Evolutionary conservation across 1,139 yeast species (phyloP).

Genomic region (Pichia sp.): DNA sequence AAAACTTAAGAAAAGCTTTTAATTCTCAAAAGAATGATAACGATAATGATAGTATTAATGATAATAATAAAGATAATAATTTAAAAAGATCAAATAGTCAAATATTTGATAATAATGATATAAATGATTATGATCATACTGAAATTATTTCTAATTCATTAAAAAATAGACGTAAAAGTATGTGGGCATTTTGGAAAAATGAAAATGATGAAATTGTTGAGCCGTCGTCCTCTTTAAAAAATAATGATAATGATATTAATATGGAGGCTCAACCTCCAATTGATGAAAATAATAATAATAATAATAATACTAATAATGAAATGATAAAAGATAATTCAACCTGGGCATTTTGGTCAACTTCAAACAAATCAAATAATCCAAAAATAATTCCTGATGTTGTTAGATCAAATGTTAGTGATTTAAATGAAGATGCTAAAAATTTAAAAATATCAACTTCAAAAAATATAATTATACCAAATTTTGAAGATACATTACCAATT

Average conservation of each 20-base stretch:
- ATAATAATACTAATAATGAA: not conserved
- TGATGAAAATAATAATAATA: slow-evolving; percentile 1
- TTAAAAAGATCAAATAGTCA: slow-evolving; percentile 5
- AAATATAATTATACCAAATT: slow-evolving; percentile 31
- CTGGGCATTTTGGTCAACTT: slow-evolving; percentile 26
- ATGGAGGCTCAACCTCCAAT: not conserved
- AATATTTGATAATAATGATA: slow-evolving; percentile 2
- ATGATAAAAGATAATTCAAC: slow-evolving; percentile 8
- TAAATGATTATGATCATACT: not conserved
- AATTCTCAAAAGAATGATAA: not conserved
- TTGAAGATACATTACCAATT: slow-evolving; percentile 30
- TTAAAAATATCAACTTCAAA: not conserved
- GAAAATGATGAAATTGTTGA: not conserved
- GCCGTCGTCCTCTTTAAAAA: no score
- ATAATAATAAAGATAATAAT: not conserved
- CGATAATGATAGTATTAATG: no score
- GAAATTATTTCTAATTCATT: no score
- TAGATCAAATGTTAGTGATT: slow-evolving; percentile 22
- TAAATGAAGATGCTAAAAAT: slow-evolving; percentile 3
- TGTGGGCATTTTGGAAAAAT: slow-evolving; percentile 27
- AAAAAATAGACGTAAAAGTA: slow-evolving; percentile 13
- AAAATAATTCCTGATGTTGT: slow-evolving; percentile 21
- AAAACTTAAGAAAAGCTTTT: not conserved
- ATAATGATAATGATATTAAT: no score
- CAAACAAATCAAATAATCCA: not conserved